Conservation (phyloP, 495 filamentous ascomycete genomes). For the Podospora sp. region DNA sequence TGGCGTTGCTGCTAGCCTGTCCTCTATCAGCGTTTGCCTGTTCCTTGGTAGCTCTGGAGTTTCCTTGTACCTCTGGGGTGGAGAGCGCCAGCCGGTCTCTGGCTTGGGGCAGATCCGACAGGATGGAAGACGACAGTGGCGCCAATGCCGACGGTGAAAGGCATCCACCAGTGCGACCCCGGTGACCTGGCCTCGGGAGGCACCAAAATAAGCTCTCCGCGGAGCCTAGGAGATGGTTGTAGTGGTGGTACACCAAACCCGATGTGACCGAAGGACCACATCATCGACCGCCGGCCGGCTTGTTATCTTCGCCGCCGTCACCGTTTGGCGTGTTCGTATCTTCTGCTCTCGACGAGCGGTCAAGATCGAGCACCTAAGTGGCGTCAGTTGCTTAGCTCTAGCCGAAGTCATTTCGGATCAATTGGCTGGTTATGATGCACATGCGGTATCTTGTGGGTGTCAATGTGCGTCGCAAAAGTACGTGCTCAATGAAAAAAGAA, state of each 20-base stretch:
- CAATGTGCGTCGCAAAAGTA: neutral
- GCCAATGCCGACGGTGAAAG: neutral
- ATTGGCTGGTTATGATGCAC: neutral
- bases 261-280: too few relatives aligned
- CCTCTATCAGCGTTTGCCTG: neutral
- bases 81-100: neutral
- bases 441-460: neutral
- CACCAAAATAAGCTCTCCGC: neutral
- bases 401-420: neutral
- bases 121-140: neutral
- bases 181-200: neutral
- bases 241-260: neutral
- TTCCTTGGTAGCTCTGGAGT: neutral
- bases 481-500: too few relatives aligned
- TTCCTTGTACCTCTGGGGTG: neutral
- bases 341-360: neutral
- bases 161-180: neutral
- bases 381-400: neutral
- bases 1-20: too few relatives aligned
- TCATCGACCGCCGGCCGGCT: too few relatives aligned
- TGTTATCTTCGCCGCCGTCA: neutral
- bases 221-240: neutral
- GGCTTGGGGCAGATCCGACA: neutral
- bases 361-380: neutral
- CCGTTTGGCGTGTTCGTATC: neutral